Conservation (phyloP, 805 yeast genomes). For the Groenewaldozyma tartarivorans region DNA sequence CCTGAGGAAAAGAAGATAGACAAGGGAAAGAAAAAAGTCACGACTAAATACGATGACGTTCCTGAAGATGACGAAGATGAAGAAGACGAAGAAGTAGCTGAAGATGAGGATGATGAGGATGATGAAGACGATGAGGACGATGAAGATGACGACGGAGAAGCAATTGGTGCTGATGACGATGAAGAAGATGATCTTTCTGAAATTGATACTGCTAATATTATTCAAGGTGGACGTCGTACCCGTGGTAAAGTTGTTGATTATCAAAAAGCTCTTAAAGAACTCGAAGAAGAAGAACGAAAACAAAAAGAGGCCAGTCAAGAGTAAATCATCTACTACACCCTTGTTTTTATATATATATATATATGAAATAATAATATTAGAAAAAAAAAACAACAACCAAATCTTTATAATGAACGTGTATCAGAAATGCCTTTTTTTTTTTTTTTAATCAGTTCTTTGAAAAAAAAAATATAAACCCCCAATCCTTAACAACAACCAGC, state of each 20-base stretch:
- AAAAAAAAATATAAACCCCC: not conserved
- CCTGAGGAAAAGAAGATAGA: slow-evolving; percentile 17
- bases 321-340: not conserved
- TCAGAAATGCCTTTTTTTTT: not conserved
- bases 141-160: slow-evolving; percentile 32
- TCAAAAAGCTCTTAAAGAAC: slow-evolving; percentile 65
- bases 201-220: slow-evolving; percentile 75
- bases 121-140: slow-evolving; percentile 36
- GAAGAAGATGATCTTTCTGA: slow-evolving; percentile 74
- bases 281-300: slow-evolving; percentile 34
- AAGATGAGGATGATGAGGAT: slow-evolving; percentile 25
- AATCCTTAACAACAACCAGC: slow-evolving; percentile 16
- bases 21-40: slow-evolving; percentile 8
- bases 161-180: slow-evolving; percentile 46
- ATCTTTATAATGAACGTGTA: slow-evolving; percentile 1
- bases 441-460: not conserved
- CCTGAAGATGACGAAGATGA: slow-evolving; percentile 36
- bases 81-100: slow-evolving; percentile 44
- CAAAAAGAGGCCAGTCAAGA: not conserved
- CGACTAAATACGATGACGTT: slow-evolving; percentile 15
- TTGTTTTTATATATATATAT: slow-evolving; percentile 4
- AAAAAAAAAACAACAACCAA: not conserved
- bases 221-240: slow-evolving; percentile 64
- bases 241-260: slow-evolving; percentile 85
- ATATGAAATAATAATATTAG: not conserved